Conservation (phyloP, 139 green algal species). For the Desmodesmus armatus region DNA sequence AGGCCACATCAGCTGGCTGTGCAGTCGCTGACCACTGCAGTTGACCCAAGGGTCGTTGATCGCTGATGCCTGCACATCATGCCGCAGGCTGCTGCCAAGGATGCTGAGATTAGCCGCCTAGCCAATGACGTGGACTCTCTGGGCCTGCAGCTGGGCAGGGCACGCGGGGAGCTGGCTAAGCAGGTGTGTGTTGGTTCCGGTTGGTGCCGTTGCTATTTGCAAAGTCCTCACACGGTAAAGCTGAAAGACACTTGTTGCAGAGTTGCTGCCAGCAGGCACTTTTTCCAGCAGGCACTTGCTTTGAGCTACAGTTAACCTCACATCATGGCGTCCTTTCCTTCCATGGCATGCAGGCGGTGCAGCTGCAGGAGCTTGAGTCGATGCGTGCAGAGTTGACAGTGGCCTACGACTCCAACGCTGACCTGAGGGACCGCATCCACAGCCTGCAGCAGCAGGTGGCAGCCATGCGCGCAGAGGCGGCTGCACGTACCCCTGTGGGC, state of each 20-base stretch:
- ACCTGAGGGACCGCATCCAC: constrained; percentile 7
- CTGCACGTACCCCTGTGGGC: constrained; percentile 23
- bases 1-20: no score
- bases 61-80: no score
- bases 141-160: neutral
- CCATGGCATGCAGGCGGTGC: neutral
- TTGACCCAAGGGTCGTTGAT: no score
- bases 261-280: no score
- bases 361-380: neutral
- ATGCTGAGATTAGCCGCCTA: neutral
- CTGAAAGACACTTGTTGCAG: no score
- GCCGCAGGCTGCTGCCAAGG: neutral
- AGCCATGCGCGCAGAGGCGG: constrained; percentile 22
- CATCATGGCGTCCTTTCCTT: no score
- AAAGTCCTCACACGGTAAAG: no score
- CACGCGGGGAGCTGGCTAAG: neutral
- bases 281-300: no score
- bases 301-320: no score
- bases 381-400: constrained; percentile 10
- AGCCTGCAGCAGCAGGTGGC: constrained; percentile 23
- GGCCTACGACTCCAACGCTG: neutral
- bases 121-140: neutral
- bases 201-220: no score
- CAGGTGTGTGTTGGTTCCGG: no score
- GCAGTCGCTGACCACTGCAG: no score